Conservation (phyloP, 1,139 yeast genomes). For the Saccharomyces hybrid region DNA sequence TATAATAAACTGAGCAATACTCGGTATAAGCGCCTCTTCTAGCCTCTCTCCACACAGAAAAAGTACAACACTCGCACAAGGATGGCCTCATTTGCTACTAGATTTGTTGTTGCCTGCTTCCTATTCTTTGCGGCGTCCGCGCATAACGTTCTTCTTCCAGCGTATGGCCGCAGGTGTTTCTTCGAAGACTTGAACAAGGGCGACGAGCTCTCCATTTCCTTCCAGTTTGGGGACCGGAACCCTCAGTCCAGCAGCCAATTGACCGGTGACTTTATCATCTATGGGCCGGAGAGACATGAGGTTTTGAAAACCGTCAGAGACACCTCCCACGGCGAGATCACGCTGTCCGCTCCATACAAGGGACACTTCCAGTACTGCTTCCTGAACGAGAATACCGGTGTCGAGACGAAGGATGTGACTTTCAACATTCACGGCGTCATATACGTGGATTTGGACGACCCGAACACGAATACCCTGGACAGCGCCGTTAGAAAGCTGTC, state of each 20-base stretch:
- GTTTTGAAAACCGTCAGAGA: constrained; percentile 40
- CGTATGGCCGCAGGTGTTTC: constrained; percentile 83
- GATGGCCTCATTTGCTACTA: constrained; percentile 9
- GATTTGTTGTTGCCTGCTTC: constrained; percentile 10
- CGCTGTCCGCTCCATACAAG: constrained; percentile 50
- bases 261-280: constrained; percentile 61
- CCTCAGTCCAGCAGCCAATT: constrained; percentile 71
- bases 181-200: constrained; percentile 72
- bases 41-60: not conserved
- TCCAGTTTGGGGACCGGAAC: constrained; percentile 91
- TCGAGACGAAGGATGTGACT: constrained; percentile 81
- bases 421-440: constrained; percentile 93
- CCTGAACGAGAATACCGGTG: constrained; percentile 69
- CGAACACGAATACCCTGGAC: constrained; percentile 75
- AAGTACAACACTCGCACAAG: constrained; percentile 1
- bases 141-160: constrained; percentile 77
- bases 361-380: constrained; percentile 90
- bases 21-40: not conserved
- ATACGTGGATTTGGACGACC: constrained; percentile 78
- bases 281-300: constrained; percentile 25
- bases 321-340: constrained; percentile 76
- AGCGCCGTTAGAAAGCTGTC: constrained; percentile 71
- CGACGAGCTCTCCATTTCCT: constrained; percentile 81
- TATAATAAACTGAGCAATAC: not conserved
- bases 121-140: constrained; percentile 37